Evolutionary conservation across 2,329 filamentous ascomycete species (phyloP).

Genomic region (Setomelanomma holmii): DNA sequence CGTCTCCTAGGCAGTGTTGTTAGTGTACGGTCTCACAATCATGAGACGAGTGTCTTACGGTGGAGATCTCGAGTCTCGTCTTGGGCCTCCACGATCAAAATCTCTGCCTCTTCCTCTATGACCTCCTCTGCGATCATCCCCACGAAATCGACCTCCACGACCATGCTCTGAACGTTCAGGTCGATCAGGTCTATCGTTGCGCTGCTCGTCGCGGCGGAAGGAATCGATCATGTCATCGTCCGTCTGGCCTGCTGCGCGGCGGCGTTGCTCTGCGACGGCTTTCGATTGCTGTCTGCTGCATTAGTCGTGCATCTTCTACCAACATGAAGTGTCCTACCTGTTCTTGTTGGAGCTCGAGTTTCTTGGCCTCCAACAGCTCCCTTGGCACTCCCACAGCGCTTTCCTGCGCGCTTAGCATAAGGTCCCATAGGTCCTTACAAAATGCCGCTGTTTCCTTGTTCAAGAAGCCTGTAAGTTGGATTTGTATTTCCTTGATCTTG

Average conservation of each 20-base stretch:
- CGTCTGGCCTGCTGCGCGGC: conserved; percentile 68
- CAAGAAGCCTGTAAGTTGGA: conserved; percentile 92
- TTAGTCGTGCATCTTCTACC: conserved; percentile 22
- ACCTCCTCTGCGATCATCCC: conserved; percentile 55
- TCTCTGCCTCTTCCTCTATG: conserved; percentile 53
- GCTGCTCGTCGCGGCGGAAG: conserved; percentile 71
- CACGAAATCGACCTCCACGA: conserved; percentile 50
- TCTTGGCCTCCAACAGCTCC: conserved; percentile 94
- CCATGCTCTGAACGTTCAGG: conserved; percentile 51
- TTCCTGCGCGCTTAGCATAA: conserved; percentile 87
- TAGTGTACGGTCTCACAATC: conserved; percentile 9
- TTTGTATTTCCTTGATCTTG: conserved; percentile 94
- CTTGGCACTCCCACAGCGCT: conserved; percentile 92
- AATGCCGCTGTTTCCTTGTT: conserved; percentile 89
- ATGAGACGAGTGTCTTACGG: conserved; percentile 28
- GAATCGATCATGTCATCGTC: conserved; percentile 73
- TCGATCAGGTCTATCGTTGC: conserved; percentile 53
- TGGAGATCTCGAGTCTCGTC: conserved; percentile 60
- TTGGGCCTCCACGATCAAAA: conserved; percentile 56
- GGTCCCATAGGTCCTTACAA: conserved; percentile 91
- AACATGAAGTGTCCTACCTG: conserved; percentile 66
- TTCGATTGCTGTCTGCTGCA: conserved; percentile 74
- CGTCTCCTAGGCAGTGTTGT: conserved; percentile 49
- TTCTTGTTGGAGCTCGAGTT: conserved; percentile 90
- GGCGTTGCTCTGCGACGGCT: conserved; percentile 75